Evolutionary conservation across 345 rosid genomes (phyloP).

Genomic region (Salix dunnii): DNA sequence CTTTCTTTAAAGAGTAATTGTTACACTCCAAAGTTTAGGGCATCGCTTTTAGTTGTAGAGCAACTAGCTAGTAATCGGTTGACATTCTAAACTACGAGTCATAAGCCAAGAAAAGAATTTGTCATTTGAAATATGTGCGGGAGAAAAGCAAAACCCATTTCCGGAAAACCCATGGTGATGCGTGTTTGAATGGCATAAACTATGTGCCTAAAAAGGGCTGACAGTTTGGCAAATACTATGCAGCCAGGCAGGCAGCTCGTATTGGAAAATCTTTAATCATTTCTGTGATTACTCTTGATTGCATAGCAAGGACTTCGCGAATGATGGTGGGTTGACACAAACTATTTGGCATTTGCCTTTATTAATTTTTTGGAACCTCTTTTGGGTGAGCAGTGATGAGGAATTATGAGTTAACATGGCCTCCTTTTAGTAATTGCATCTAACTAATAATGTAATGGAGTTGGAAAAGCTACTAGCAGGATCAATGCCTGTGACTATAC

Average conservation of each 20-base stretch:
- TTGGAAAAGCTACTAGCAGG: not conserved
- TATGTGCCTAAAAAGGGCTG: not conserved
- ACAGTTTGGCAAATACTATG: not conserved
- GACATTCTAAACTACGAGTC: not conserved
- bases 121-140: not conserved
- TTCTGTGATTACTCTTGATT: not conserved
- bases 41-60: not conserved
- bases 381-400: not conserved
- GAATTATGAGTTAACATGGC: slow-evolving; percentile 5
- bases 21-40: not conserved
- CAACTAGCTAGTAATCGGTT: not conserved
- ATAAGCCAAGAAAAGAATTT: not conserved
- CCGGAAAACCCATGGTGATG: not conserved
- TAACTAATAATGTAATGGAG: not conserved
- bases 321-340: not conserved
- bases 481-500: not conserved
- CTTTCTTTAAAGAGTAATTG: not conserved
- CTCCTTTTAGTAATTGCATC: not conserved
- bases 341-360: not conserved
- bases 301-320: not conserved
- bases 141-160: not conserved
- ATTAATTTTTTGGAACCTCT: not conserved
- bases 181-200: not conserved
- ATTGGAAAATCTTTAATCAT: not conserved
- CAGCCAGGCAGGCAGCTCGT: not conserved